Percentiles rank a stretch among this genome's conserved stretches.
Evolutionary conservation across 208 protist species (phyloP).

Genomic region (Trypanosoma scelopori): DNA sequence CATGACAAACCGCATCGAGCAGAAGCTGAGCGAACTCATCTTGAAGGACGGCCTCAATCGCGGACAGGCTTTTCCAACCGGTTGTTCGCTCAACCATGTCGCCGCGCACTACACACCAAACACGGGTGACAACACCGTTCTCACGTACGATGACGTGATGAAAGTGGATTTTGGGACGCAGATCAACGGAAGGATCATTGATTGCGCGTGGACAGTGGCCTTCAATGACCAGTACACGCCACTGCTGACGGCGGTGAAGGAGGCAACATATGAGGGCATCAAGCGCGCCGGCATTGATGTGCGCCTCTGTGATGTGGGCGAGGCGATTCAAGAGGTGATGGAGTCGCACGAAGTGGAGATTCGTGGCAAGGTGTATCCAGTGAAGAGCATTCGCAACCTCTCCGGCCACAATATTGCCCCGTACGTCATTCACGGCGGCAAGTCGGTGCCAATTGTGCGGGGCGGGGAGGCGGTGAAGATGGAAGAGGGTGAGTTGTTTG

Average conservation of each 20-base stretch:
- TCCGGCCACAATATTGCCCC: conserved; percentile 98
- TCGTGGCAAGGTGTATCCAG: conserved; percentile 91
- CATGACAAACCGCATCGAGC: conserved; percentile 94
- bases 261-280: conserved; percentile 98
- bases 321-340: conserved; percentile 98
- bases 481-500: conserved; percentile 98
- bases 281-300: conserved; percentile 96
- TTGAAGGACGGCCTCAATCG: conserved; percentile 86
- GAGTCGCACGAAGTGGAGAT: conserved; percentile 97
- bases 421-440: conserved; percentile 99
- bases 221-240: conserved; percentile 97
- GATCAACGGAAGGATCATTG: conserved; percentile 97
- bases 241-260: conserved; percentile 94
- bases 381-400: conserved; percentile 98
- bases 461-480: conserved; percentile 93
- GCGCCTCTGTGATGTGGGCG: conserved; percentile 94
- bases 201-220: conserved; percentile 97
- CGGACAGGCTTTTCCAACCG: conserved; percentile 93
- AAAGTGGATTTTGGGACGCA: conserved; percentile 99
- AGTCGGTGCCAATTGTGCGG: conserved; percentile 98
- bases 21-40: conserved; percentile 81
- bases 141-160: conserved; percentile 96
- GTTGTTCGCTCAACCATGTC: conserved; percentile 95
- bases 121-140: conserved; percentile 93
- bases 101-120: conserved; percentile 99